Conservation (phyloP, 2,329 filamentous ascomycete genomes). For the Colletotrichum spinosum region DNA sequence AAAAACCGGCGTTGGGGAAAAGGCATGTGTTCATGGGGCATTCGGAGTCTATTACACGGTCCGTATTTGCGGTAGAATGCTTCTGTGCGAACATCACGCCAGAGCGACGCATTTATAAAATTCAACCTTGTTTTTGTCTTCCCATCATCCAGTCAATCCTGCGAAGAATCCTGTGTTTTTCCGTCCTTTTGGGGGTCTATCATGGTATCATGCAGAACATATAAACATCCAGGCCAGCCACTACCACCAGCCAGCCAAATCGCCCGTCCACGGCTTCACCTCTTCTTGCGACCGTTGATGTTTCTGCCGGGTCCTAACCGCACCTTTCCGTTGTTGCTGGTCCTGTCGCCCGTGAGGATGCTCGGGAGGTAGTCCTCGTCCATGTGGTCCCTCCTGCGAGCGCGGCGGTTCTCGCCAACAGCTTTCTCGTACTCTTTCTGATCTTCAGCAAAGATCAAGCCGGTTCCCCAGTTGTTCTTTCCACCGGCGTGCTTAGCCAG, state of each 20-base stretch:
- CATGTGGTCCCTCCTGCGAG: conserved; percentile 86
- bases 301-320: conserved; percentile 87
- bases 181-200: conserved; percentile 27
- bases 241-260: background rate
- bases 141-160: conserved; percentile 7
- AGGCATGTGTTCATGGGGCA: conserved; percentile 30
- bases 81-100: conserved; percentile 5
- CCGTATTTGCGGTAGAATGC: conserved; percentile 23
- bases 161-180: background rate
- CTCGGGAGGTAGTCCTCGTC: conserved; percentile 92
- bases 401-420: conserved; percentile 71
- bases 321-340: conserved; percentile 72
- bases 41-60: conserved; percentile 32
- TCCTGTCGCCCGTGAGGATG: conserved; percentile 84
- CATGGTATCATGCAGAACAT: conserved; percentile 39
- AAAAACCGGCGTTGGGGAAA: conserved; percentile 31
- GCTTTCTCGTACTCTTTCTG: conserved; percentile 90
- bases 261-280: conserved; percentile 2
- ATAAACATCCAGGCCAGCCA: conserved; percentile 17
- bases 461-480: conserved; percentile 86
- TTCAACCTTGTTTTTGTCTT: conserved; percentile 24
- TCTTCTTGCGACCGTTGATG: conserved; percentile 68
- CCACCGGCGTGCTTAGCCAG: conserved; percentile 73
- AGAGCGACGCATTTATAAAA: conserved; percentile 25
- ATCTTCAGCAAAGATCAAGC: conserved; percentile 89